Evolutionary conservation across 352 stramenopile genomes (phyloP).

Genomic region (Phytopythium vexans): DNA sequence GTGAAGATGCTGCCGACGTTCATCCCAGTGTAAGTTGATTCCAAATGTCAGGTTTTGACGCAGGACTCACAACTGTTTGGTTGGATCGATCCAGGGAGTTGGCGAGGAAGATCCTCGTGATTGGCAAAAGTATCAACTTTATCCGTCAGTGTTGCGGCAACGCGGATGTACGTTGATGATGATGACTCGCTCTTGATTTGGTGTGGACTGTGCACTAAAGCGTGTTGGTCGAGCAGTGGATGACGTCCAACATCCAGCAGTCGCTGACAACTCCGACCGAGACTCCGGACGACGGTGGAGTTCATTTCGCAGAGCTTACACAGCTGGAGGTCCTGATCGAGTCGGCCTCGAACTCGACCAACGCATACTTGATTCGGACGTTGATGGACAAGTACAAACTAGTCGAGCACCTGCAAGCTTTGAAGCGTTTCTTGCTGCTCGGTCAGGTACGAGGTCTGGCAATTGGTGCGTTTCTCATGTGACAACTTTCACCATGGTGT

Average conservation of each 20-base stretch:
- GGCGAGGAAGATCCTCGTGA: constrained; percentile 92
- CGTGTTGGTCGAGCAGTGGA: constrained; percentile 35
- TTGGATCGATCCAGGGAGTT: constrained; percentile 59
- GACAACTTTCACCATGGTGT: background rate
- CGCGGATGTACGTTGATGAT: constrained; percentile 56
- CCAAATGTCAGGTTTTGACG: background rate
- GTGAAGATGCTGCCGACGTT: constrained; percentile 86
- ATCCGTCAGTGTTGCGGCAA: constrained; percentile 95
- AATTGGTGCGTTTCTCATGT: background rate
- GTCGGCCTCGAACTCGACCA: constrained; percentile 76
- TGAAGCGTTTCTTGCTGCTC: constrained; percentile 98
- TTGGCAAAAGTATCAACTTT: constrained; percentile 99
- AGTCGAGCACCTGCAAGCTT: constrained; percentile 91
- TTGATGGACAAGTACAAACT: constrained; percentile 93
- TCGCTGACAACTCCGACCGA: constrained; percentile 17
- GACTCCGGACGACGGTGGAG: constrained; percentile 49
- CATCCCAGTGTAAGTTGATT: constrained; percentile 65
- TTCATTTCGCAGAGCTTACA: constrained; percentile 67
- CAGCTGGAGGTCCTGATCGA: constrained; percentile 78
- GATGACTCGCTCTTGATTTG: background rate
- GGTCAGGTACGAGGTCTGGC: constrained; percentile 71
- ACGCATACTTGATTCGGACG: constrained; percentile 89
- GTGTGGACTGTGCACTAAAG: background rate
- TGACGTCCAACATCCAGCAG: constrained; percentile 61
- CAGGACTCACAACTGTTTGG: background rate